Percentiles rank a stretch among this genome's conserved stretches.
Evolutionary conservation across 768 basidiomycete species (phyloP).

Genomic region (Xerocomellus dryophilus): DNA sequence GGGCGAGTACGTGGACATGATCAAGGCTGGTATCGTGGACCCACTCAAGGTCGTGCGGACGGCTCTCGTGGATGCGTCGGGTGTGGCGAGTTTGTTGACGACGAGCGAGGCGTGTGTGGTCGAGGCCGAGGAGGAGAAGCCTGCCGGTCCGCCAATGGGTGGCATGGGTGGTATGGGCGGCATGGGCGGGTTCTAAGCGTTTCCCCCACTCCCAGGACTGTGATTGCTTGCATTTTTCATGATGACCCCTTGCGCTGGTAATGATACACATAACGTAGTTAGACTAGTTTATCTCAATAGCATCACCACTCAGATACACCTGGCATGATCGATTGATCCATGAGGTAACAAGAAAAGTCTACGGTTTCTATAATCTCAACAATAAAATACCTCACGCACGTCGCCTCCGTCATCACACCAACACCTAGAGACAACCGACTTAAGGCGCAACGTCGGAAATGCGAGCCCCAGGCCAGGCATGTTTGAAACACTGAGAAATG

Average conservation of each 20-base stretch:
- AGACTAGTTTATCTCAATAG: conserved; percentile 15
- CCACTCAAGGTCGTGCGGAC: conserved; percentile 95
- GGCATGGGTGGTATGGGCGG: conserved; percentile 58
- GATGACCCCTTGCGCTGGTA: background rate
- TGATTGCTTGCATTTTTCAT: background rate
- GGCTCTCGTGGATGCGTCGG: conserved; percentile 85
- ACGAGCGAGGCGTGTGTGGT: conserved; percentile 93
- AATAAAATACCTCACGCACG: too few relatives aligned
- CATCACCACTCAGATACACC: conserved; percentile 20
- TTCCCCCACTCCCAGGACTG: too few relatives aligned
- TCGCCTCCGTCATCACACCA: too few relatives aligned
- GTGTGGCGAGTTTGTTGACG: conserved; percentile 88
- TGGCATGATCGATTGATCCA: too few relatives aligned
- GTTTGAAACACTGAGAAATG: too few relatives aligned
- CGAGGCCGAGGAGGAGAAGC: conserved; percentile 81
- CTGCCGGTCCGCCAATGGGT: conserved; percentile 53
- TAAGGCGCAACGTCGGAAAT: too few relatives aligned
- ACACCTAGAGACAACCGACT: too few relatives aligned
- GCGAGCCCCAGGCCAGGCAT: too few relatives aligned
- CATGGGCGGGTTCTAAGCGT: conserved; percentile 48
- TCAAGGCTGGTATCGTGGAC: conserved; percentile 91
- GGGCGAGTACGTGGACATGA: conserved; percentile 94
- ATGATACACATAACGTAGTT: conserved; percentile 15
- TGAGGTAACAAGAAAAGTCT: too few relatives aligned
- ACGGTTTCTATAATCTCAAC: too few relatives aligned